Conservation (phyloP, 768 basidiomycete genomes). For the Mycena pura region DNA sequence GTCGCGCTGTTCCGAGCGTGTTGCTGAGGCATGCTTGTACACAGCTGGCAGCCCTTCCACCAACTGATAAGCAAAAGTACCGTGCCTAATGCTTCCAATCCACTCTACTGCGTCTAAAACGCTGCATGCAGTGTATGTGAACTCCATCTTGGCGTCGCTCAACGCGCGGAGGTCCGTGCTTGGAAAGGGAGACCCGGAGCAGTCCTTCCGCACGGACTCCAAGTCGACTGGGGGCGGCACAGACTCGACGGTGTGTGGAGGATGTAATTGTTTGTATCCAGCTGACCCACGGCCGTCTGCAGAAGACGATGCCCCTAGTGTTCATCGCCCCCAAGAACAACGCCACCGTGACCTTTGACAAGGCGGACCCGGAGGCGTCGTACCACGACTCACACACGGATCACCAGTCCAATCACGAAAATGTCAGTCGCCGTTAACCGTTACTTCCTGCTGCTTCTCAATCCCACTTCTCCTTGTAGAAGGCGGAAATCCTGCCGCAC, state of each 20-base stretch:
- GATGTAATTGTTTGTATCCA: neutral
- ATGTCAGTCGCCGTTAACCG: neutral
- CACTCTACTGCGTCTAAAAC: neutral
- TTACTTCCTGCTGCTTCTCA: too few species aligned
- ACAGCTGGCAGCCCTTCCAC: slow-evolving; percentile 21
- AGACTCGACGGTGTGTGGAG: slow-evolving; percentile 9
- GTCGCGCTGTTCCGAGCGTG: too few species aligned
- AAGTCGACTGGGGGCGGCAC: neutral
- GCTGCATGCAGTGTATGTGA: slow-evolving; percentile 11
- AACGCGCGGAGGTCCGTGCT: slow-evolving; percentile 4
- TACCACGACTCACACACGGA: neutral
- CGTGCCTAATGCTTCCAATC: neutral
- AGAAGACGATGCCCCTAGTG: slow-evolving; percentile 2
- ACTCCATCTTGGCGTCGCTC: slow-evolving; percentile 14
- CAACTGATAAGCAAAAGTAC: slow-evolving; percentile 16
- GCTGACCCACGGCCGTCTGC: neutral
- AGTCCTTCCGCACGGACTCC: neutral
- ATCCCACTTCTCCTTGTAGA: neutral
- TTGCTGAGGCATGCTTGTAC: too few species aligned
- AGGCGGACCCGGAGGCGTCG: neutral
- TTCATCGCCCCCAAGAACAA: neutral
- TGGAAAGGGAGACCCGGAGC: slow-evolving; percentile 6
- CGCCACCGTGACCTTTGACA: neutral
- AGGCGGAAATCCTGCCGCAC: neutral
- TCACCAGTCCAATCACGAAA: neutral